Conservation (phyloP, 2,329 filamentous ascomycete genomes). For the Colletotrichum sp. region DNA sequence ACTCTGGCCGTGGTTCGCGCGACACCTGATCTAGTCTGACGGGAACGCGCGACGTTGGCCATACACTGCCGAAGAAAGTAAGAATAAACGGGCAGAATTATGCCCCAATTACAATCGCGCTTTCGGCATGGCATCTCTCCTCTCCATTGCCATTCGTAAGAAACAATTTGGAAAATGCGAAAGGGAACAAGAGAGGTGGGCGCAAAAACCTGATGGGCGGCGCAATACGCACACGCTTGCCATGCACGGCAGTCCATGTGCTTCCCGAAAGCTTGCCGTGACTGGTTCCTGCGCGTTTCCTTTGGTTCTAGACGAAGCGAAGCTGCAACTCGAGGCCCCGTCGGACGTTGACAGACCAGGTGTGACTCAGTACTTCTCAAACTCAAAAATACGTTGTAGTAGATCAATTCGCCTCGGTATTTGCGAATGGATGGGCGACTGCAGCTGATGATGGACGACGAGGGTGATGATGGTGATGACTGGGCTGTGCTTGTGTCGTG, state of each 20-base stretch:
- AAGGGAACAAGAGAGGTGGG: background rate
- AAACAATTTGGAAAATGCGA: background rate
- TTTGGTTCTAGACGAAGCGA: background rate
- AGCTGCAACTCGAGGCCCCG: background rate
- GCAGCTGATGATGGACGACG: background rate
- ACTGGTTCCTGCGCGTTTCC: background rate
- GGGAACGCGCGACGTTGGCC: background rate
- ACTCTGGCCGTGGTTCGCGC: background rate
- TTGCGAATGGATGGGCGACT: background rate
- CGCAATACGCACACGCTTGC: background rate
- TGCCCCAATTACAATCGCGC: background rate
- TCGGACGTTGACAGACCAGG: background rate
- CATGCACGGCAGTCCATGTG: constrained; percentile 15
- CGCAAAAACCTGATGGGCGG: background rate
- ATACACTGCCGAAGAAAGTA: background rate
- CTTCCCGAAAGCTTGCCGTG: background rate
- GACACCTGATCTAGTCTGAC: background rate
- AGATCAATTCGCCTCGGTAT: background rate
- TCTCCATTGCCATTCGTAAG: background rate
- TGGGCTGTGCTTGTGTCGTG: background rate
- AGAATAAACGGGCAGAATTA: background rate
- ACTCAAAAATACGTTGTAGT: background rate
- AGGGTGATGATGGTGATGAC: background rate
- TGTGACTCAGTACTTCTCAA: background rate
- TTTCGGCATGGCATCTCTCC: background rate